Base-by-base conservation (phyloP, 148 eudicot species). In the Selenicereus undatus region DNA sequence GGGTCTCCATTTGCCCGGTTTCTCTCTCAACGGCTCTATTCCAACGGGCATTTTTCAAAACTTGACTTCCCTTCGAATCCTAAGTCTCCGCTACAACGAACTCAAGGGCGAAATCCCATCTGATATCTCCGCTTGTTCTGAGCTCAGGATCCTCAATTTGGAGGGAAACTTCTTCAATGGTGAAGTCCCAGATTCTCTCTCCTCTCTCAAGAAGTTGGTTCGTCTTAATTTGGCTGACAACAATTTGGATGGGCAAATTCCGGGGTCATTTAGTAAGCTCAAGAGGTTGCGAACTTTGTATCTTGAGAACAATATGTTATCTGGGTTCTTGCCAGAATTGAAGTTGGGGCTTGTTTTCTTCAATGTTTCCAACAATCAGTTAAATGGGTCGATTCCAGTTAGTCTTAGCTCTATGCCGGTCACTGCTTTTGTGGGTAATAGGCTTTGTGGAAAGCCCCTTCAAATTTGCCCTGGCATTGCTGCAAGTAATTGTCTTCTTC, bases 331-430 rank as follows among this genome's bases (percentile, higher is more conserved):
- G 51, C 98, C 98, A 10, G 93, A 92, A 29, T 76, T 92, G n/a
- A 84, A 89, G 81, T 32, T 89, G 3, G 81, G 85, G 3, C 85
- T 94, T 11, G 89, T 82, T 18, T 92, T 88, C 85, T 94, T 94
- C 79, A 94, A 94, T 75, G 93, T 92, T 3, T 92, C 97, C 11
- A 82, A 84, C 70, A 94, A 94, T 50, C 43, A 48, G 35, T 65
- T 94, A 3, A 91, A 87, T 78, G 98, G 98, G 29, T 85, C 93
- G 7, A 85, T 94, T 69, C 98, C 98, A 51, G 82, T 80, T 74
- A 83, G 89, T 21, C 85, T 94, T 5, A 45, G 45, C n/a, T 58
- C 81, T 0, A 82, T 84, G 89, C 90, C 94, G 20, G 86, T 64
- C 18, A 74, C 78, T 14, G 80, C 94, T 14, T 92, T 92, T 79